Percentiles rank a stretch among this genome's conserved stretches.
These are phyloP conservation scores for Wallacemonas sp. DNA, from an alignment of 208 protist species.

Conservation along the genomic window DNA sequence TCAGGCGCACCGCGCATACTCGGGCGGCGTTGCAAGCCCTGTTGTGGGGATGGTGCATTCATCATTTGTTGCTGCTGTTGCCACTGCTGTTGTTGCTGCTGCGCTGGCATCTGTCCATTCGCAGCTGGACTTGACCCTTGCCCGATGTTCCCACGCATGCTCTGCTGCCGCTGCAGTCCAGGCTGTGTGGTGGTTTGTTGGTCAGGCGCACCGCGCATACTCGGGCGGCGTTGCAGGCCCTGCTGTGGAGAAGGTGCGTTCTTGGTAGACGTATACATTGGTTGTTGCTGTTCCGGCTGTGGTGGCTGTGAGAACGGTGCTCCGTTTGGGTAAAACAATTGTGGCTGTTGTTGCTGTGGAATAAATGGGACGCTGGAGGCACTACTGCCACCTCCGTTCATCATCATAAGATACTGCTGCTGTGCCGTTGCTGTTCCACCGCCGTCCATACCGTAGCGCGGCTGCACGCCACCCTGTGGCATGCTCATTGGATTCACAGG, in stretches of 20 bases:
- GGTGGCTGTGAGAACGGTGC: neutral
- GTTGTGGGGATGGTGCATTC: slow-evolving; percentile 2
- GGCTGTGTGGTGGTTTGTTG: neutral
- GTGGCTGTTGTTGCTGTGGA: neutral
- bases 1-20: neutral
- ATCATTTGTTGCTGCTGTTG: too few relatives aligned
- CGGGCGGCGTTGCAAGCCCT: neutral
- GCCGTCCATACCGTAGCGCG: slow-evolving; percentile 8
- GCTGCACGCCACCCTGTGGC: neutral
- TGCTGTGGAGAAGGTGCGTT: slow-evolving; percentile 4
- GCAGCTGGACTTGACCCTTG: too few relatives aligned
- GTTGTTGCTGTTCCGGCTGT: slow-evolving; percentile 4
- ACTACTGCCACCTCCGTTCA: neutral
- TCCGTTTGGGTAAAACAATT: neutral
- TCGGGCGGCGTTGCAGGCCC: neutral
- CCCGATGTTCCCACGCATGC: slow-evolving; percentile 2
- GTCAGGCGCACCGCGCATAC: neutral
- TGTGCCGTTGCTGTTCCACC: slow-evolving; percentile 1
- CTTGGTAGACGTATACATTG: neutral
- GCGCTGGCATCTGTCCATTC: too few relatives aligned
- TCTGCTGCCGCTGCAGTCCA: slow-evolving; percentile 9
- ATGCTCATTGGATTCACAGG: too few relatives aligned
- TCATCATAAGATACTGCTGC: slow-evolving; percentile 7
- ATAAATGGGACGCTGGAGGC: neutral
- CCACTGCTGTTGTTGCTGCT: neutral